Percentiles rank a stretch among this genome's conserved stretches.
phyloP scores from a whole-genome alignment of 768 basidiomycete species.

The Suillus tomentosus region DNA sequence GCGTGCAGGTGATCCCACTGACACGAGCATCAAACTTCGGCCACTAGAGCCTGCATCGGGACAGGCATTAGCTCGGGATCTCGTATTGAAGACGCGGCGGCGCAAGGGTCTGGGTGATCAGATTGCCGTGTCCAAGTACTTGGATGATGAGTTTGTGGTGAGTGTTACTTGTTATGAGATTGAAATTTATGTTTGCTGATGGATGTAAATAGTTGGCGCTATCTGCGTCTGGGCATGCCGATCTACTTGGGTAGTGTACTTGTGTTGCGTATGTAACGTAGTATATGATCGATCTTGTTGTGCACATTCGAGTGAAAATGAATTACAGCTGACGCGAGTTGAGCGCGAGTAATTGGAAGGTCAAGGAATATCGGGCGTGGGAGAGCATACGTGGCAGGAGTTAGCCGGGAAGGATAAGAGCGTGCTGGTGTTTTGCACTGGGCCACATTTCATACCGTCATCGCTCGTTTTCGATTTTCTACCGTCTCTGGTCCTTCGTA shows the following conservation, averaged over 20 bases:
- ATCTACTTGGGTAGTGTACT: constrained; percentile 68
- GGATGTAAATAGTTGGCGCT: constrained; percentile 68
- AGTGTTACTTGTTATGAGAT: constrained; percentile 32
- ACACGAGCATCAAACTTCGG: constrained; percentile 93
- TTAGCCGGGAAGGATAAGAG: constrained; percentile 38
- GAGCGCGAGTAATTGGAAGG: not conserved
- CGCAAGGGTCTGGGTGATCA: constrained; percentile 96
- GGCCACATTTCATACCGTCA: constrained; percentile 31
- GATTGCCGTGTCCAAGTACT: constrained; percentile 95
- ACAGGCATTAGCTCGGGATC: constrained; percentile 90
- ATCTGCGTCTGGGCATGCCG: constrained; percentile 95
- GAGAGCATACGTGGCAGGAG: constrained; percentile 9
- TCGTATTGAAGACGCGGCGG: constrained; percentile 94
- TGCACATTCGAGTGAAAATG: constrained; percentile 27
- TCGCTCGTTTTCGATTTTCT: constrained; percentile 39
- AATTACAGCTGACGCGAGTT: not conserved
- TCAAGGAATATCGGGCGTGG: constrained; percentile 5
- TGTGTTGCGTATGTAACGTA: constrained; percentile 16
- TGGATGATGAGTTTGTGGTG: constrained; percentile 96
- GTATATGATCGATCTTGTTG: constrained; percentile 7
- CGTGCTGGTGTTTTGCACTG: constrained; percentile 22
- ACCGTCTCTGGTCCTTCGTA: constrained; percentile 66
- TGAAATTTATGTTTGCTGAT: constrained; percentile 13
- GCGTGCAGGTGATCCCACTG: constrained; percentile 87
- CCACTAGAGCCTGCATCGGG: constrained; percentile 97